Percentiles rank a stretch among this genome's conserved stretches.
phyloP scores from a whole-genome alignment of 257 asterid species.

The Solanum habrochaites region DNA sequence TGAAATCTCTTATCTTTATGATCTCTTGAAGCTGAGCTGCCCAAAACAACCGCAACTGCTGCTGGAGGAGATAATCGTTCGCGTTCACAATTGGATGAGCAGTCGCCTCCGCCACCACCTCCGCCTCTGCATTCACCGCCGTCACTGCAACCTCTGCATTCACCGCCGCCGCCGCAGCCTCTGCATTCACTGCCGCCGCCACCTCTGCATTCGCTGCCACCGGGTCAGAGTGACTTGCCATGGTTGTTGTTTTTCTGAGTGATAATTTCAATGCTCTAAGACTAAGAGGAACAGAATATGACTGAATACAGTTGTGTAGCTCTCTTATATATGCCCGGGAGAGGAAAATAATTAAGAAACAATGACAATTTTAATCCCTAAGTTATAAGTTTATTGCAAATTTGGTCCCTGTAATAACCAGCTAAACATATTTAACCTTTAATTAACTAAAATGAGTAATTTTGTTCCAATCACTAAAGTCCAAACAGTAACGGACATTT shows the following conservation, averaged over 20 bases:
- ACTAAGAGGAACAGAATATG: not conserved
- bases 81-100: slow-evolving; percentile 6
- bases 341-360: not conserved
- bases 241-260: not conserved
- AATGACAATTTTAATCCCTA: not conserved
- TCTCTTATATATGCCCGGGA: not conserved
- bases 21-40: slow-evolving; percentile 52
- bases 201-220: no score
- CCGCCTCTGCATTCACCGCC: slow-evolving; percentile 6
- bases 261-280: not conserved
- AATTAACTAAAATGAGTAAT: not conserved
- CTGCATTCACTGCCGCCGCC: no score
- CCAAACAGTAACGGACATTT: not conserved
- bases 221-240: slow-evolving; percentile 61
- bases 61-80: slow-evolving; percentile 59
- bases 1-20: slow-evolving; percentile 64
- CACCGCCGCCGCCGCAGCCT: no score
- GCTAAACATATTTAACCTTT: not conserved
- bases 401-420: not conserved
- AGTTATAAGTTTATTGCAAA: no score
- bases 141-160: not conserved
- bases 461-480: not conserved
- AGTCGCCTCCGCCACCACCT: not conserved
- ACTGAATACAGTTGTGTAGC: not conserved
- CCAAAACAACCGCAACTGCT: slow-evolving; percentile 71